phyloP scores from a whole-genome alignment of 179 eudicot species.

The Beta macrorhiza region DNA sequence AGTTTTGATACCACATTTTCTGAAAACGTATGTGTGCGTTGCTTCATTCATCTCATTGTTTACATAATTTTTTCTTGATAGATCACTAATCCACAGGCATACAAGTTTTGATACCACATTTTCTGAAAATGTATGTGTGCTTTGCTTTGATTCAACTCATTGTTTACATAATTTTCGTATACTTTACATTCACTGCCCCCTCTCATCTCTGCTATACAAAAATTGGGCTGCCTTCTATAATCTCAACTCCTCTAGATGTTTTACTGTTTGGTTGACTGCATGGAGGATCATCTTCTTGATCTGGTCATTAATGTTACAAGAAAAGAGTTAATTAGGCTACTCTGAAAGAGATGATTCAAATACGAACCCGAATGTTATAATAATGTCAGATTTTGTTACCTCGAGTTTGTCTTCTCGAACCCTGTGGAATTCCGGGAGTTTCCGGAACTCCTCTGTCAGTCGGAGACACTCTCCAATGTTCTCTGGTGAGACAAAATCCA shows the following conservation, averaged over 20 bases:
- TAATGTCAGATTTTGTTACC: slow-evolving; percentile 30
- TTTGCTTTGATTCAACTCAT: neutral
- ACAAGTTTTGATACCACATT: neutral
- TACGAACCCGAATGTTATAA: neutral
- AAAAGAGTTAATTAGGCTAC: neutral
- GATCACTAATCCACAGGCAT: no score
- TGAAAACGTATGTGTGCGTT: no score
- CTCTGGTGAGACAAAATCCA: slow-evolving; percentile 80
- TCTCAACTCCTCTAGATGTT: slow-evolving; percentile 31
- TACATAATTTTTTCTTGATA: no score
- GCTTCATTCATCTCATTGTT: no score
- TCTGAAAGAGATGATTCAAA: neutral
- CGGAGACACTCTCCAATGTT: slow-evolving; percentile 63
- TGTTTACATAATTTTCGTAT: neutral
- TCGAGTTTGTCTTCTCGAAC: slow-evolving; percentile 75
- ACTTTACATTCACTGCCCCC: neutral
- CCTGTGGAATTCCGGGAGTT: slow-evolving; percentile 59
- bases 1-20: no score
- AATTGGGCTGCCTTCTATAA: neutral
- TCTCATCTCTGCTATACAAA: slow-evolving; percentile 6
- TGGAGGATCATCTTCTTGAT: slow-evolving; percentile 67
- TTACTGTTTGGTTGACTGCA: slow-evolving; percentile 42
- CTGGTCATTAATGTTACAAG: slow-evolving; percentile 27
- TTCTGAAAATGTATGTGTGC: neutral
- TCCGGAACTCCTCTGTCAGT: slow-evolving; percentile 65